A percentile compares a stretch with the other conserved stretches of the same genome.
Conservation (phyloP, 768 basidiomycete genomes). For the Harrya chromipes region DNA sequence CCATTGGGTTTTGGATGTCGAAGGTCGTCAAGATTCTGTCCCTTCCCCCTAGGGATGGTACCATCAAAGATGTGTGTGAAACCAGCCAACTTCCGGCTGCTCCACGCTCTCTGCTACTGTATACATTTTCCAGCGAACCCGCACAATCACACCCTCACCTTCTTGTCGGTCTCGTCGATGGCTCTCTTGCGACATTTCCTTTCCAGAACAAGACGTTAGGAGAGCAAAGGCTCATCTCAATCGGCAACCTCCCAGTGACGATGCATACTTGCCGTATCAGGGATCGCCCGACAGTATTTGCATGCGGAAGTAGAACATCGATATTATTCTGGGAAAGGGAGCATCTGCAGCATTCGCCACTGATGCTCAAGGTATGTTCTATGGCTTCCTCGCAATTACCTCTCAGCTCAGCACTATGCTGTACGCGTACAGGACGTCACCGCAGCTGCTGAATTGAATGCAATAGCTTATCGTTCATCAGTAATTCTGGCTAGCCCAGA, state of each 20-base stretch:
- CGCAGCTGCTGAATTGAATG: slow-evolving; percentile 51
- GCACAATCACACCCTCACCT: slow-evolving; percentile 51
- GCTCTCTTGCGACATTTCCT: slow-evolving; percentile 57
- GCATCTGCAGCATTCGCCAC: slow-evolving; percentile 61
- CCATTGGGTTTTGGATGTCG: slow-evolving; percentile 75
- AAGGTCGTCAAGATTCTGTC: slow-evolving; percentile 59
- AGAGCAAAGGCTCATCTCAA: slow-evolving; percentile 56
- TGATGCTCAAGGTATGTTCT: slow-evolving; percentile 60
- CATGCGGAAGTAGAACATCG: slow-evolving; percentile 65
- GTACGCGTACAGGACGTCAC: slow-evolving; percentile 45
- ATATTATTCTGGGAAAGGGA: slow-evolving; percentile 68
- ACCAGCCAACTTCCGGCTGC: slow-evolving; percentile 38
- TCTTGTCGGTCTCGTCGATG: slow-evolving; percentile 73
- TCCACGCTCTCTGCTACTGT: slow-evolving; percentile 45
- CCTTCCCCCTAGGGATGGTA: slow-evolving; percentile 18
- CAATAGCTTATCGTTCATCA: slow-evolving; percentile 45
- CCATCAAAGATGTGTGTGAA: slow-evolving; percentile 23
- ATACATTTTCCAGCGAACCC: slow-evolving; percentile 53
- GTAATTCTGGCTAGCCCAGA: slow-evolving; percentile 56
- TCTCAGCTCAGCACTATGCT: background rate
- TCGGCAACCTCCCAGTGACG: slow-evolving; percentile 66
- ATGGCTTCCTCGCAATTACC: background rate
- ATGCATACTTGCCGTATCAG: slow-evolving; percentile 56
- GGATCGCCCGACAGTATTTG: slow-evolving; percentile 58
- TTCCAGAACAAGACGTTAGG: slow-evolving; percentile 41